phyloP scores from a whole-genome alignment of 257 asterid genomes.

The Galeopsis tetrahit region DNA sequence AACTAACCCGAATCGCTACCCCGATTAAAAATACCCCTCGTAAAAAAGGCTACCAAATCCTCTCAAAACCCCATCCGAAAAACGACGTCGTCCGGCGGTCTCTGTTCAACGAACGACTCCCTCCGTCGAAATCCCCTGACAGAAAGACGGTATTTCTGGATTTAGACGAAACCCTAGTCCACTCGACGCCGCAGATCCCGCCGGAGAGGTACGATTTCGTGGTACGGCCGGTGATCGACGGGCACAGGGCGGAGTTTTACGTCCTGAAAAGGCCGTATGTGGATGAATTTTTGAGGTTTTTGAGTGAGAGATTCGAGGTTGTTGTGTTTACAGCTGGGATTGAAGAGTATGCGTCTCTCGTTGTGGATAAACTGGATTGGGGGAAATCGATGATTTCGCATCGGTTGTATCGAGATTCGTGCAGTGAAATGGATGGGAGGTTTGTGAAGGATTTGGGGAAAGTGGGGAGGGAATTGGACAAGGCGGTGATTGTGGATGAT shows the following conservation, averaged over 20 bases:
- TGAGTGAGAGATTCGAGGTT: conserved; percentile 68
- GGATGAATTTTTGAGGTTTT: conserved; percentile 63
- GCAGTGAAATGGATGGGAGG: conserved; percentile 73
- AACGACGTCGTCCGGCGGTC: conserved; percentile 34
- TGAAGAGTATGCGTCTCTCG: conserved; percentile 83
- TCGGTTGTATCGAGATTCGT: conserved; percentile 75
- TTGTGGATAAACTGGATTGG: conserved; percentile 70
- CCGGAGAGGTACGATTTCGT: conserved; percentile 80
- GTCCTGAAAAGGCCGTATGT: conserved; percentile 85
- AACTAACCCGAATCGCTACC: conserved; percentile 63
- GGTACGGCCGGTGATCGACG: conserved; percentile 80
- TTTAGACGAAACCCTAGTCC: conserved; percentile 87
- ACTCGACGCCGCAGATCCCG: conserved; percentile 60
- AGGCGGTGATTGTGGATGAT: conserved; percentile 76
- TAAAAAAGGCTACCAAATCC: conserved; percentile 66
- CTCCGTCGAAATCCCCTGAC: conserved; percentile 43
- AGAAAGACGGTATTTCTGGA: conserved; percentile 79
- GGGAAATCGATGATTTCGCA: conserved; percentile 57
- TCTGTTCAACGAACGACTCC: conserved; percentile 59
- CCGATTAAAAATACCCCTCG: conserved; percentile 57
- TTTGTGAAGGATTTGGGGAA: conserved; percentile 77
- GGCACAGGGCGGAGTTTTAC: conserved; percentile 63
- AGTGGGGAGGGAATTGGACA: conserved; percentile 75
- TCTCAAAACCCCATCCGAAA: conserved; percentile 42
- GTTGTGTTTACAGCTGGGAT: conserved; percentile 92